Percentiles rank a stretch among this genome's conserved stretches.
These are phyloP conservation scores for Haplosporangium gracile DNA, from an alignment of 192 early-diverging fungal species.

Conservation along the genomic window DNA sequence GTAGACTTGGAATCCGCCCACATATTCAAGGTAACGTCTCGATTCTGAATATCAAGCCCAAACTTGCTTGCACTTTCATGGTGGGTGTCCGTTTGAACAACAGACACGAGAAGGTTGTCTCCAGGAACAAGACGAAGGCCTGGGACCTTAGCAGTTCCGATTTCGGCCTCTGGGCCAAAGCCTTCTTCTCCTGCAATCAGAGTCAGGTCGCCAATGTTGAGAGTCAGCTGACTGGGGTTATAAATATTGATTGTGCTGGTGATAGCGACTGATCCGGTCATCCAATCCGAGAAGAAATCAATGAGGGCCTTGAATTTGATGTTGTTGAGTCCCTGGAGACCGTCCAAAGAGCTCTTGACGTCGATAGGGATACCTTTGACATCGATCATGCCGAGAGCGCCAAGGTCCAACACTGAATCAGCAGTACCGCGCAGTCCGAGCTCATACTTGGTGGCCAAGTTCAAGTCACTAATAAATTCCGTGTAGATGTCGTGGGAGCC, in stretches of 20 bases:
- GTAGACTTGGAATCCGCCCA: neutral
- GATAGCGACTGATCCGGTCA: no score
- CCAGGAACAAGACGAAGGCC: conserved; percentile 4
- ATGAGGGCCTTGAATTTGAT: conserved; percentile 5
- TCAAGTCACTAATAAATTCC: conserved; percentile 60
- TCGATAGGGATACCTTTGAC: conserved; percentile 56
- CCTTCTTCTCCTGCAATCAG: neutral
- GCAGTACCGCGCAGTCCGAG: conserved; percentile 62
- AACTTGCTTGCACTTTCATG: no score
- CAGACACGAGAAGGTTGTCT: neutral
- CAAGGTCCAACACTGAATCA: conserved; percentile 46
- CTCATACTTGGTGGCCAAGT: conserved; percentile 30
- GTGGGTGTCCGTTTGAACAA: no score
- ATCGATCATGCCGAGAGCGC: conserved; percentile 54
- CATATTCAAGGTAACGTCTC: neutral
- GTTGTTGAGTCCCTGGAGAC: conserved; percentile 36
- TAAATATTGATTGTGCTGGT: conserved; percentile 11
- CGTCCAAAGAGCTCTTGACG: conserved; percentile 44
- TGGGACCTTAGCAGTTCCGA: neutral
- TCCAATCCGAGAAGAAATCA: no score
- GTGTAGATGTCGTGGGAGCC: conserved; percentile 53
- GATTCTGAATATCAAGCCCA: no score
- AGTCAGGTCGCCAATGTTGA: conserved; percentile 19
- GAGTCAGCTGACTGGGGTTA: conserved; percentile 49
- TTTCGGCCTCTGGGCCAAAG: neutral